Base-by-base conservation (phyloP, 768 basidiomycete species). In the Agaricus blazei region DNA sequence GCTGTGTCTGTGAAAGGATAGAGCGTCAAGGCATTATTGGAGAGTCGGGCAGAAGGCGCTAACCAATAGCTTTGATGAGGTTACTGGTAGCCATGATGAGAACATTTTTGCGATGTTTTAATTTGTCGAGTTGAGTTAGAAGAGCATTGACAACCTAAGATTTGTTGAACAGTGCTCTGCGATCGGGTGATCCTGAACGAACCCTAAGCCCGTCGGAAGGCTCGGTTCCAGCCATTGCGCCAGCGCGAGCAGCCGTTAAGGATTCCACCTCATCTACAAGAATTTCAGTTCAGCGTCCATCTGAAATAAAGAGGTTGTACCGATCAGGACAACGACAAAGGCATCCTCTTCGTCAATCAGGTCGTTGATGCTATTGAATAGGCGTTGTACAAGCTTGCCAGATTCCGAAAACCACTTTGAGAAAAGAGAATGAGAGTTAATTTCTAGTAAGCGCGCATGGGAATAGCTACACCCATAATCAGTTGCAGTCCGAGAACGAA, bases 351-450 rank as follows among this genome's bases (percentile, higher is more conserved):
- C 94, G 48, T 97, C 94, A 0, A 90, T 87, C 70, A 98, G 79
- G 60, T 97, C 94, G 38, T 81, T 90, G 54, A 99, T 93, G 56
- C 81, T 89, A 38, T 78, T 82, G 67, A 98, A 99, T 15, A 99
- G 75, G 46, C 89, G 83, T 64, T 98, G 96, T 1, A 99, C 97
- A 28, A 99, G 83, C 69, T 99, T 99, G 14, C 97, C 97, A 0
- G 94, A 97, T 67, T 99, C 97, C 0, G 95, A 98, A 72, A 98
- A 99, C 96, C 97, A 99, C 62, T 94, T 90, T 14, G 93, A 95
- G 68, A 99, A 98, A 14, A 99, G 79, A 1, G 95, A 98, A 71
- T 98, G 97, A 0, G 97, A 95, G 67, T 98, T 98, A 65, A 99
- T 97, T 69, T 99, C 97, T 44, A 99, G 80, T 9, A 99, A 75